Conservation (phyloP, 2,329 filamentous ascomycete species). For the Neopestalotiopsis rosae region DNA sequence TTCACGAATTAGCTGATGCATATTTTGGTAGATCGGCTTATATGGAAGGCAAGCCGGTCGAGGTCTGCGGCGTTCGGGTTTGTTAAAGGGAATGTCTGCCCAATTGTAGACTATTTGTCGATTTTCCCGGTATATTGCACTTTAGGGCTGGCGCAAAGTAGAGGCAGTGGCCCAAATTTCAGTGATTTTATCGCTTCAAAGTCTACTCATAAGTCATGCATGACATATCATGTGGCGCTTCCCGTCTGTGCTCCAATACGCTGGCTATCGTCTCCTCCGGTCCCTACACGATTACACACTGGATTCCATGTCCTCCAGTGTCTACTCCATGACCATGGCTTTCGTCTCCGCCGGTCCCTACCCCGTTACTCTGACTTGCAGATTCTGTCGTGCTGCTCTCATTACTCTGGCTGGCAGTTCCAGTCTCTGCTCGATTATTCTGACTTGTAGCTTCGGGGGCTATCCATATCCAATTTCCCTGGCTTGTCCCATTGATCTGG, state of each 20-base stretch:
- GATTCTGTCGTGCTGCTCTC: too few species aligned
- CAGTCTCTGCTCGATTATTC: too few species aligned
- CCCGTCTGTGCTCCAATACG: too few species aligned
- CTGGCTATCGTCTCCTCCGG: too few species aligned
- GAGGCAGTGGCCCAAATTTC: not conserved
- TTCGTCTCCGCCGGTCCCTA: too few species aligned
- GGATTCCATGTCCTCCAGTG: not conserved
- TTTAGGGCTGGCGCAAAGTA: not conserved
- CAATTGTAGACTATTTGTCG: not conserved
- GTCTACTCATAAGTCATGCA: not conserved
- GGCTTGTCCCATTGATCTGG: too few species aligned
- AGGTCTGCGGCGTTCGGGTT: conserved; percentile 76
- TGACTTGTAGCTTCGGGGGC: too few species aligned
- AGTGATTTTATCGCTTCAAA: not conserved
- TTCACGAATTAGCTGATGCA: conserved; percentile 62
- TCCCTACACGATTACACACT: too few species aligned
- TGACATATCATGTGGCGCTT: too few species aligned
- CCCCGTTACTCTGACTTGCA: too few species aligned
- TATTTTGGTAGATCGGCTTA: conserved; percentile 71
- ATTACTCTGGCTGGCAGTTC: too few species aligned
- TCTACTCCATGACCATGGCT: not conserved
- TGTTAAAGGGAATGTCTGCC: conserved; percentile 52
- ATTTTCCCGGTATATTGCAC: not conserved
- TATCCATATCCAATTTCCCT: too few species aligned
- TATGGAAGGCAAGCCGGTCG: conserved; percentile 72